Conservation (phyloP, 208 protist genomes). For the Trichomonas tenax region DNA sequence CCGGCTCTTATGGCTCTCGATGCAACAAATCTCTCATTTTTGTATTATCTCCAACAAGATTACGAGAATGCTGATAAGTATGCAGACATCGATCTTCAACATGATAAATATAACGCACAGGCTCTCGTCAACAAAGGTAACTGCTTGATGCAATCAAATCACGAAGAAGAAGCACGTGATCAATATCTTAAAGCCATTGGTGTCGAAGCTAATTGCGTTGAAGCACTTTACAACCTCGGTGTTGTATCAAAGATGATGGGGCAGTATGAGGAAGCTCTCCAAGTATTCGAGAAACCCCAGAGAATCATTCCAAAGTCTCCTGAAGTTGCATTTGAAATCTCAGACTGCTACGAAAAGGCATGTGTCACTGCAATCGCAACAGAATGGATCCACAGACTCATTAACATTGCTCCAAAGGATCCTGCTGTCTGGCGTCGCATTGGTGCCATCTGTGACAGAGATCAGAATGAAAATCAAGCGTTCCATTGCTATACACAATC, state of each 20-base stretch:
- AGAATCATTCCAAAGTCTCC: constrained; percentile 63
- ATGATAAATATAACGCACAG: constrained; percentile 79
- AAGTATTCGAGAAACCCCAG: constrained; percentile 76
- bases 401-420: constrained; percentile 65
- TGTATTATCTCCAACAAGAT: constrained; percentile 91
- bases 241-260: constrained; percentile 60
- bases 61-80: constrained; percentile 77
- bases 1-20: constrained; percentile 37
- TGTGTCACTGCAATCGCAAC: constrained; percentile 15
- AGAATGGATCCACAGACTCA: constrained; percentile 49
- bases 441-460: constrained; percentile 66
- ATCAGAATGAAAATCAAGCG: constrained; percentile 39
- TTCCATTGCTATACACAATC: constrained; percentile 31
- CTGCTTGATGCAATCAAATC: constrained; percentile 62
- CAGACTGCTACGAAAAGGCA: constrained; percentile 48
- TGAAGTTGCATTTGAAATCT: constrained; percentile 80
- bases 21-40: constrained; percentile 82
- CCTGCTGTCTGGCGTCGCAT: constrained; percentile 68
- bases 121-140: constrained; percentile 89
- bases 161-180: constrained; percentile 62
- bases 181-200: constrained; percentile 75
- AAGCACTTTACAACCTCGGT: constrained; percentile 85
- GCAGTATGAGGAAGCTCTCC: constrained; percentile 41
- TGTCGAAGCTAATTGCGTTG: constrained; percentile 79
- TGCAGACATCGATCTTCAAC: constrained; percentile 69